These are phyloP conservation scores for Verticillium klebahnii DNA, from an alignment of 2,329 filamentous ascomycete genomes.

Conservation along the genomic window DNA sequence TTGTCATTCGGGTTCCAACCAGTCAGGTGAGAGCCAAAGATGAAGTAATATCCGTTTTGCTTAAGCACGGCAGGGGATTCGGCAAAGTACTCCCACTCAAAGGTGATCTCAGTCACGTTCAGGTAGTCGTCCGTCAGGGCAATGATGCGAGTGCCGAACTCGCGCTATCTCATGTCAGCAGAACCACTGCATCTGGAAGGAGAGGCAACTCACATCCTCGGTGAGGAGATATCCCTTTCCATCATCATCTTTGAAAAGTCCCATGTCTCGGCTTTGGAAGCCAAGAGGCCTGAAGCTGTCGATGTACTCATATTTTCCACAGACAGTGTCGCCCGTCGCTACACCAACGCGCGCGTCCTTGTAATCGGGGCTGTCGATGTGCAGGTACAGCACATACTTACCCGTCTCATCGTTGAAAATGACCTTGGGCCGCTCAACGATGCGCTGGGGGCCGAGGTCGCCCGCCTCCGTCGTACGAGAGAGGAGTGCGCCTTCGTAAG, in stretches of 20 bases:
- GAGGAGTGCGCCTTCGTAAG: slow-evolving; percentile 54
- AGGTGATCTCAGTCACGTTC: slow-evolving; percentile 41
- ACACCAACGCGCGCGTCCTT: slow-evolving; percentile 61
- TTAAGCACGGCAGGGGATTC: slow-evolving; percentile 63
- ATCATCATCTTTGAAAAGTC: slow-evolving; percentile 58
- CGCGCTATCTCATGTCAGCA: slow-evolving; percentile 4
- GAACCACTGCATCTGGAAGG: neutral
- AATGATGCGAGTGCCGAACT: slow-evolving; percentile 39
- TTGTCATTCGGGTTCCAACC: slow-evolving; percentile 63
- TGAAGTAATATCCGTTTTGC: slow-evolving; percentile 54
- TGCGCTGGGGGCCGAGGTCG: slow-evolving; percentile 56
- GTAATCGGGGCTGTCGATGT: slow-evolving; percentile 60
- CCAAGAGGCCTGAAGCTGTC: slow-evolving; percentile 28
- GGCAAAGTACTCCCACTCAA: slow-evolving; percentile 48
- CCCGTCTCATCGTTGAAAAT: slow-evolving; percentile 60
- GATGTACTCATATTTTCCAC: slow-evolving; percentile 47
- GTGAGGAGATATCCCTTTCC: slow-evolving; percentile 57
- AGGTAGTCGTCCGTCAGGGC: slow-evolving; percentile 53
- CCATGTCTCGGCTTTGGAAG: slow-evolving; percentile 44
- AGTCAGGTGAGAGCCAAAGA: slow-evolving; percentile 56
- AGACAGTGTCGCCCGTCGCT: slow-evolving; percentile 53
- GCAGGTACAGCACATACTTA: slow-evolving; percentile 66
- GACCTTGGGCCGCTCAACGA: slow-evolving; percentile 65
- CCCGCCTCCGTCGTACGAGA: slow-evolving; percentile 41
- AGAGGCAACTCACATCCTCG: slow-evolving; percentile 36